phyloP scores from a whole-genome alignment of 2,329 filamentous ascomycete genomes.

The Botrytis elliptica region DNA sequence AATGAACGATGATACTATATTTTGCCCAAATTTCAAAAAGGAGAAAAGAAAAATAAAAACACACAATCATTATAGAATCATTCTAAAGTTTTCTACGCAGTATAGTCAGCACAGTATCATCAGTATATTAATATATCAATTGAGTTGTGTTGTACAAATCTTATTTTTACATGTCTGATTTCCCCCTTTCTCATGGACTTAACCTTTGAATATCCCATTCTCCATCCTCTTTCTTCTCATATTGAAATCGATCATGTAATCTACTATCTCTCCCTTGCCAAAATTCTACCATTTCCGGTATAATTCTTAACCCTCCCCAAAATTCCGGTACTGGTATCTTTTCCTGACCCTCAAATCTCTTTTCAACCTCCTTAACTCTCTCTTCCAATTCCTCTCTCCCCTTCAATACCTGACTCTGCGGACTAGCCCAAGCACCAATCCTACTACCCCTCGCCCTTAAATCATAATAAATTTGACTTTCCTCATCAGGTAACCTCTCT shows the following conservation, averaged over 20 bases:
- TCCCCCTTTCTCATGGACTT: slow-evolving; percentile 55
- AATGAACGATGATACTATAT: not conserved
- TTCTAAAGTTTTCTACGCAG: not conserved
- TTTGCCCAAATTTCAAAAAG: not conserved
- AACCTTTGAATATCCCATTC: slow-evolving; percentile 70
- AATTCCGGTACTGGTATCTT: slow-evolving; percentile 88
- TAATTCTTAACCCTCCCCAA: slow-evolving; percentile 87
- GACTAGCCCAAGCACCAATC: slow-evolving; percentile 90
- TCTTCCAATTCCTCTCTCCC: slow-evolving; percentile 72
- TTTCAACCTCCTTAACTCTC: slow-evolving; percentile 74
- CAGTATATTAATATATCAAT: not conserved
- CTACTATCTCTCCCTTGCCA: slow-evolving; percentile 91
- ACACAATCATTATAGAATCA: not conserved
- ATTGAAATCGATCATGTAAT: slow-evolving; percentile 90
- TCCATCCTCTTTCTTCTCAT: slow-evolving; percentile 59
- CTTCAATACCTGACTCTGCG: slow-evolving; percentile 75
- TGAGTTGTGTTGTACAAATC: not conserved
- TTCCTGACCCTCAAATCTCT: slow-evolving; percentile 70
- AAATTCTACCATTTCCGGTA: slow-evolving; percentile 88
- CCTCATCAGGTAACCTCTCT: slow-evolving; percentile 64
- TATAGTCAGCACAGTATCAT: not conserved
- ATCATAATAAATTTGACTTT: slow-evolving; percentile 70
- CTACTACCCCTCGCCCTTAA: slow-evolving; percentile 74
- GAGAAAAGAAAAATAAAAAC: not conserved
- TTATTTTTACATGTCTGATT: not conserved